phyloP scores from a whole-genome alignment of 1,139 yeast species.

The Nematodospora anomalae region DNA sequence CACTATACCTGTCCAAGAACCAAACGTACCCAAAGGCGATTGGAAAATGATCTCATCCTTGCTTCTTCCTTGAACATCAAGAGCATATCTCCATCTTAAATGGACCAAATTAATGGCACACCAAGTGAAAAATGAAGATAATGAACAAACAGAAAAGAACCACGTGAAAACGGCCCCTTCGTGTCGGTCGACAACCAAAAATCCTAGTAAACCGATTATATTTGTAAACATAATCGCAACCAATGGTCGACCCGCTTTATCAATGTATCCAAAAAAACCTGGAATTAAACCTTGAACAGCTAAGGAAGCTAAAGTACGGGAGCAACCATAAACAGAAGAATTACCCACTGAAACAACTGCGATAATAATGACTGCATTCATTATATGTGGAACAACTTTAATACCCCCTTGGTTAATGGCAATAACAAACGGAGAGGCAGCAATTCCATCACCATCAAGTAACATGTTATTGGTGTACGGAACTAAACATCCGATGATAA shows the following conservation, averaged over 20 bases:
- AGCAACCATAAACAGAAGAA: conserved; percentile 56
- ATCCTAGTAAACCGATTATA: conserved; percentile 60
- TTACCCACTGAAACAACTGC: conserved; percentile 56
- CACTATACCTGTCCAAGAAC: conserved; percentile 46
- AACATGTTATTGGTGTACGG: conserved; percentile 38
- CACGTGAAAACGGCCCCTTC: conserved; percentile 57
- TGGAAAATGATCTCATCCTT: conserved; percentile 48
- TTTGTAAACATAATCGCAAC: conserved; percentile 51
- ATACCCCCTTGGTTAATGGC: conserved; percentile 41
- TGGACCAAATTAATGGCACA: conserved; percentile 39
- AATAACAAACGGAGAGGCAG: conserved; percentile 45
- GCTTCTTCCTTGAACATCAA: conserved; percentile 33
- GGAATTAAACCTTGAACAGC: conserved; percentile 53
- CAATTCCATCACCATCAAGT: conserved; percentile 33
- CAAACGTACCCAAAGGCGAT: conserved; percentile 49
- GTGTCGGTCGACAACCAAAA: conserved; percentile 52
- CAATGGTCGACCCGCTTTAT: conserved; percentile 57
- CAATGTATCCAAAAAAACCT: conserved; percentile 49
- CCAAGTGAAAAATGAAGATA: conserved; percentile 60
- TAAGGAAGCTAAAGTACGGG: conserved; percentile 54
- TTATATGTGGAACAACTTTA: conserved; percentile 46
- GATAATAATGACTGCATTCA: conserved; percentile 53
- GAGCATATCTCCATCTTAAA: conserved; percentile 41
- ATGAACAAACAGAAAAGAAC: conserved; percentile 67
- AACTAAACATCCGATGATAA: conserved; percentile 49